Conservation (phyloP, 1,139 yeast species). For the Candida frijolesensis region DNA sequence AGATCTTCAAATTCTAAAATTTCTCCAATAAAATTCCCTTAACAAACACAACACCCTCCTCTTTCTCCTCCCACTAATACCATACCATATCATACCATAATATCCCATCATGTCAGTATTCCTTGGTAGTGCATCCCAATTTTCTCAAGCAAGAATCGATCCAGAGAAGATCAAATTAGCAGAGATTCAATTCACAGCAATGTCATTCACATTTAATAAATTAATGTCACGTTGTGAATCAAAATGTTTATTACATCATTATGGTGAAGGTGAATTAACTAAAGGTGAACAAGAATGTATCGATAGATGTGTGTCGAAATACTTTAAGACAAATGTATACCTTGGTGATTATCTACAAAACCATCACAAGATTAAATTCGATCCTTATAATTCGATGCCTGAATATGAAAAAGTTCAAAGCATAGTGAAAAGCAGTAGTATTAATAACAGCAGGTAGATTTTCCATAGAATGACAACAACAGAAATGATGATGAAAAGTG, state of each 20-base stretch:
- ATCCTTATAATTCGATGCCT: slow-evolving; percentile 39
- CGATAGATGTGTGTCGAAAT: slow-evolving; percentile 78
- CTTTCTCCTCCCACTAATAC: too few relatives aligned
- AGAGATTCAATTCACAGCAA: slow-evolving; percentile 73
- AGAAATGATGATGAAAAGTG: too few relatives aligned
- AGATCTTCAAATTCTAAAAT: not conserved
- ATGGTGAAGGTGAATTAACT: slow-evolving; percentile 77
- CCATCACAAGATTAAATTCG: slow-evolving; percentile 23
- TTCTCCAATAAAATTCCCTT: not conserved
- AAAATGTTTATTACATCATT: slow-evolving; percentile 74
- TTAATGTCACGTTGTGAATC: slow-evolving; percentile 58
- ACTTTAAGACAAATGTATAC: slow-evolving; percentile 61
- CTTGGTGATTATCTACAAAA: slow-evolving; percentile 53
- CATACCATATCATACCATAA: too few relatives aligned
- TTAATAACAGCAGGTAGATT: not conserved
- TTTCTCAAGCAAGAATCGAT: slow-evolving; percentile 51
- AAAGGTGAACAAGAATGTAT: slow-evolving; percentile 78
- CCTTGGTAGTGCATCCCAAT: slow-evolving; percentile 49
- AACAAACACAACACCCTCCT: not conserved
- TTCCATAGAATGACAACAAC: not conserved
- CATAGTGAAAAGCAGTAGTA: slow-evolving; percentile 1
- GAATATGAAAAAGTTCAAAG: slow-evolving; percentile 36
- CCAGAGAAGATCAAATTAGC: slow-evolving; percentile 72
- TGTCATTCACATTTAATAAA: slow-evolving; percentile 65
- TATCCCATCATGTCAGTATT: slow-evolving; percentile 58